Evolutionary conservation across 2,329 filamentous ascomycete species (phyloP), one percentile per base, ranked within the genome.

Genomic region (Epichloe sp.): DNA sequence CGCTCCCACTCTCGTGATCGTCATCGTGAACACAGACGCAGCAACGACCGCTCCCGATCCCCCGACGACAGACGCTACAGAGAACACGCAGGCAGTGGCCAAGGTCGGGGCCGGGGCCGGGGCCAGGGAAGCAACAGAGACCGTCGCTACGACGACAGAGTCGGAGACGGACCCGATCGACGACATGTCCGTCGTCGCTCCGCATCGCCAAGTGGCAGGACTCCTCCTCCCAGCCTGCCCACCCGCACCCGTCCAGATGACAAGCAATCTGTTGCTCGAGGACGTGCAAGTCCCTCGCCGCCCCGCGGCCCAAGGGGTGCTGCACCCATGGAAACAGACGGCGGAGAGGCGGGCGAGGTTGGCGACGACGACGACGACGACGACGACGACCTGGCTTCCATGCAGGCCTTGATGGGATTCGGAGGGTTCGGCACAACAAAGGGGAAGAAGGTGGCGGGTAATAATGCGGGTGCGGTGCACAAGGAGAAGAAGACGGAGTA

Each of bases 401-500:
- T 97, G 85, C 76, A 82, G 59, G 82, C 83, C 47, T 81, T 90
- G 72, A 90, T 98, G 86, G 93, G 93, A 2, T 96, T 98, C 62
- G 82, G 82, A 17, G 80, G 78, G 1, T 98, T 97, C 68, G 83
- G 82, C 52, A 83, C 81, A 23, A 97, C 93, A 19, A 94, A 97
- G 68, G 82, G 86, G 54, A 88, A 85, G 50, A 94, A 96, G 64
- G 83, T 98, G 1, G 77, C 79, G 0, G 93, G 93, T 2, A 98
- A 98, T 64, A 82, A 89, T 63, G 80, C 84, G 42, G 90, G 86
- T 51, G 88, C 75, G 0, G 82, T 96, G 49, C 75, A 84, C 58
- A 96, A 93, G 75, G 88, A 93, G 71, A 96, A 95, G 80, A 90
- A 88, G 79, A 86, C 84, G 14, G 80, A 94, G 73, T 97, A 96